phyloP scores from a whole-genome alignment of 75 land plant genomes.

The Isoetes taiwanensis region DNA sequence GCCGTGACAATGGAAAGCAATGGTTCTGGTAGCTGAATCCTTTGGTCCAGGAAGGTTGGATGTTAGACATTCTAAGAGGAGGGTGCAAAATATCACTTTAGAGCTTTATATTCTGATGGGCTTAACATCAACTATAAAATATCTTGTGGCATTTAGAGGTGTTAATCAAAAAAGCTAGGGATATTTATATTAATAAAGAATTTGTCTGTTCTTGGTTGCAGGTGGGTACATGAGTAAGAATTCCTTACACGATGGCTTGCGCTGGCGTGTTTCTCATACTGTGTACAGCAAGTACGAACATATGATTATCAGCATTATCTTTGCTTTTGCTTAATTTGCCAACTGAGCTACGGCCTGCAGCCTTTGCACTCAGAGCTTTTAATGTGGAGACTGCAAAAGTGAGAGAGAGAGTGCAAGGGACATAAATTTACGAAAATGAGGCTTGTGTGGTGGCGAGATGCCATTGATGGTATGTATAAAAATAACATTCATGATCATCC shows the following conservation, averaged over 20 bases:
- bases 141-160: no score
- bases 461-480: conserved; percentile 61
- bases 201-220: no score
- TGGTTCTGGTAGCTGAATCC: no score
- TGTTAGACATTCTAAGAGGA: no score
- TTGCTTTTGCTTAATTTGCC: conserved; percentile 80
- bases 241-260: conserved; percentile 28
- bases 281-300: conserved; percentile 77
- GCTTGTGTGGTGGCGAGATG: conserved; percentile 90
- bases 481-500: conserved; percentile 71
- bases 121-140: no score
- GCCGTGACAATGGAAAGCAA: no score
- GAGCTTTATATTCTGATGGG: no score
- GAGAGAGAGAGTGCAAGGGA: no score
- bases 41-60: no score
- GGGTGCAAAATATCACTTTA: no score
- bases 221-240: conserved; percentile 29
- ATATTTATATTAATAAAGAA: no score
- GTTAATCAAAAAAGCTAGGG: no score
- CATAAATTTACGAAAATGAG: conserved; percentile 70
- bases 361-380: conserved; percentile 89
- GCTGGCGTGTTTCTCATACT: conserved; percentile 79
- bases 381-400: conserved; percentile 80
- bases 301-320: conserved; percentile 91
- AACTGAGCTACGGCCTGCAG: conserved; percentile 55